Percentiles rank a stretch among this genome's conserved stretches.
Evolutionary conservation across 2,329 filamentous ascomycete genomes (phyloP).

Genomic region (Xylariaceae sp.): DNA sequence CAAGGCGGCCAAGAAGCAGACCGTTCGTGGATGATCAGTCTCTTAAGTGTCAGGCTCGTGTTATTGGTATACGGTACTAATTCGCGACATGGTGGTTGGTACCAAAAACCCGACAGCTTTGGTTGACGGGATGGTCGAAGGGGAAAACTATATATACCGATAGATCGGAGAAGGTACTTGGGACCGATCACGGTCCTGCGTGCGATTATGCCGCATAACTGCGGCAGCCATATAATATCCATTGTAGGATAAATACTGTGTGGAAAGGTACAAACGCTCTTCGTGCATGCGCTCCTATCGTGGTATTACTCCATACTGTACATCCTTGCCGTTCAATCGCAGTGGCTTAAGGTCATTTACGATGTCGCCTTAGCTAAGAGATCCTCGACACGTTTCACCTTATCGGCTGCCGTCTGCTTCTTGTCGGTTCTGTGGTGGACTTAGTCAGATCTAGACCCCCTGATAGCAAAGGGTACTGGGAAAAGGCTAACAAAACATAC

Average conservation of each 20-base stretch:
- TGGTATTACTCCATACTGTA: too few relatives aligned
- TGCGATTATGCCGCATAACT: too few relatives aligned
- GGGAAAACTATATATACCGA: too few relatives aligned
- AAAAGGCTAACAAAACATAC: slow-evolving; percentile 38
- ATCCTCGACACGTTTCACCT: slow-evolving; percentile 61
- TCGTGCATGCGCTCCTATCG: too few relatives aligned
- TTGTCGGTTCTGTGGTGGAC: slow-evolving; percentile 67
- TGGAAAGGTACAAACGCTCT: too few relatives aligned
- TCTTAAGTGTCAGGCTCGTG: not conserved
- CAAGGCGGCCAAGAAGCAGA: slow-evolving; percentile 52
- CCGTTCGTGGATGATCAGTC: slow-evolving; percentile 43
- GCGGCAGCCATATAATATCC: too few relatives aligned
- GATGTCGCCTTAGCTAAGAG: slow-evolving; percentile 37
- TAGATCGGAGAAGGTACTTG: too few relatives aligned
- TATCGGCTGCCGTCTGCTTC: slow-evolving; percentile 74
- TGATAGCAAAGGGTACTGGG: not conserved
- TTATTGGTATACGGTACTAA: not conserved
- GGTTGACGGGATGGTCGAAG: too few relatives aligned
- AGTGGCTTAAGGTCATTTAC: not conserved
- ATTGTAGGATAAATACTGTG: too few relatives aligned
- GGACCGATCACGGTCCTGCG: too few relatives aligned
- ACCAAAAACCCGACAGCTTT: not conserved
- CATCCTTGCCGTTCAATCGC: too few relatives aligned
- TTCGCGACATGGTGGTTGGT: not conserved
- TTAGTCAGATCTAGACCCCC: not conserved